These are phyloP conservation scores for Piloderma croceum DNA, from an alignment of 768 basidiomycete species.

Conservation along the genomic window DNA sequence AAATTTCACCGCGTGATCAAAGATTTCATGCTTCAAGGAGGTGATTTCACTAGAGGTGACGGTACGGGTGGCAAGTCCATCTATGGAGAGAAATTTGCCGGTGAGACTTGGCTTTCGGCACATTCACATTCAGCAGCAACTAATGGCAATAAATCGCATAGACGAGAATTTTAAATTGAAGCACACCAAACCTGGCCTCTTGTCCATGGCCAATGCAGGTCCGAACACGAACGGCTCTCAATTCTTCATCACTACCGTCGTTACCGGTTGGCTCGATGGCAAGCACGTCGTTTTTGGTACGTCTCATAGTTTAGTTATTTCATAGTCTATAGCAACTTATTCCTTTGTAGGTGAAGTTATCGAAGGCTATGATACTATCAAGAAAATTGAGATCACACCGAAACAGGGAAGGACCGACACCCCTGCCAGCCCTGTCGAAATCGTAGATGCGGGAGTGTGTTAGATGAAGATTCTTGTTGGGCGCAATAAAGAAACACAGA, in stretches of 20 bases:
- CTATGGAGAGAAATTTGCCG: slow-evolving; percentile 63
- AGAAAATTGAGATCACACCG: slow-evolving; percentile 43
- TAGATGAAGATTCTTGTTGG: too few species aligned
- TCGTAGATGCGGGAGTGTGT: too few species aligned
- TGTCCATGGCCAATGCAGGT: slow-evolving; percentile 81
- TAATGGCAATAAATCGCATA: slow-evolving; percentile 29
- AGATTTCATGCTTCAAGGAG: slow-evolving; percentile 85
- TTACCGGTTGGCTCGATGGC: slow-evolving; percentile 76
- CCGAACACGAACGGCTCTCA: slow-evolving; percentile 76
- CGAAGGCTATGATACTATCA: slow-evolving; percentile 53
- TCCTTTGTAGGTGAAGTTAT: slow-evolving; percentile 51
- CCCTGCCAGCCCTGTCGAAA: too few species aligned
- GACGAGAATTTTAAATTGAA: slow-evolving; percentile 83
- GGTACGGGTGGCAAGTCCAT: slow-evolving; percentile 82
- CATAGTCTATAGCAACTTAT: slow-evolving; percentile 1
- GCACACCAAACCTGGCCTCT: slow-evolving; percentile 63
- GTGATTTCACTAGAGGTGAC: slow-evolving; percentile 68
- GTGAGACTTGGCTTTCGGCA: slow-evolving; percentile 30
- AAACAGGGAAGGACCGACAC: too few species aligned
- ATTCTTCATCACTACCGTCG: slow-evolving; percentile 87
- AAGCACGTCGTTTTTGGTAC: slow-evolving; percentile 83
- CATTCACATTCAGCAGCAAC: slow-evolving; percentile 2
- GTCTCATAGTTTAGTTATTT: slow-evolving; percentile 2
- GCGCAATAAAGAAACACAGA: too few species aligned
- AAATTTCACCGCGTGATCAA: slow-evolving; percentile 85